These are phyloP conservation scores for Calamus simplicifolius DNA, from an alignment of 176 grass and related monocot species.

Conservation along the genomic window DNA sequence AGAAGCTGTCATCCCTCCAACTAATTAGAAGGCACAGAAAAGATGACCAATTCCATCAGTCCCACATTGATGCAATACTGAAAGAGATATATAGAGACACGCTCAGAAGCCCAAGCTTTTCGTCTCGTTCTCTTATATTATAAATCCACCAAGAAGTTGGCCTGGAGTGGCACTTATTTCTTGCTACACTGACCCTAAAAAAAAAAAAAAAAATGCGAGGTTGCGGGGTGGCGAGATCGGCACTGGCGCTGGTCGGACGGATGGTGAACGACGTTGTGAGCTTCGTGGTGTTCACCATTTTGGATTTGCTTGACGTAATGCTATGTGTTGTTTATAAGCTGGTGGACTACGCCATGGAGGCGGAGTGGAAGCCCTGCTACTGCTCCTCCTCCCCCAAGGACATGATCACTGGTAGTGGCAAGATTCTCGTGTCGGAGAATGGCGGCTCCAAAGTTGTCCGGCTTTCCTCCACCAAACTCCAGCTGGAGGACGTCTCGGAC, in stretches of 20 bases:
- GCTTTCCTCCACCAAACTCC: slow-evolving; percentile 48
- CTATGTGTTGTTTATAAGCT: slow-evolving; percentile 70
- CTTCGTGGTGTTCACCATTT: slow-evolving; percentile 66
- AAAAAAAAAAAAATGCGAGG: slow-evolving; percentile 14
- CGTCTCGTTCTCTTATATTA: too few relatives aligned
- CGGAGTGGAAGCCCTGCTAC: slow-evolving; percentile 90
- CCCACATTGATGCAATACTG: too few relatives aligned
- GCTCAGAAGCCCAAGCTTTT: too few relatives aligned
- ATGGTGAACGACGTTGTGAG: slow-evolving; percentile 64
- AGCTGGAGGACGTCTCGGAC: slow-evolving; percentile 99
- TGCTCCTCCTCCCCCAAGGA: slow-evolving; percentile 46
- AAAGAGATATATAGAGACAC: too few relatives aligned
- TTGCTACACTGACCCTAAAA: background rate
- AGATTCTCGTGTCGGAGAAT: slow-evolving; percentile 78
- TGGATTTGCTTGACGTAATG: slow-evolving; percentile 64
- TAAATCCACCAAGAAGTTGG: too few relatives aligned
- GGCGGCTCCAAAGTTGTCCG: slow-evolving; percentile 85
- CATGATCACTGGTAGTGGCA: slow-evolving; percentile 20
- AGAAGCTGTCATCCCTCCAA: too few relatives aligned
- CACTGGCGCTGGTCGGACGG: slow-evolving; percentile 43
- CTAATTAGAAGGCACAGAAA: too few relatives aligned
- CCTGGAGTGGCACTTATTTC: too few relatives aligned
- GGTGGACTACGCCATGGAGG: slow-evolving; percentile 66
- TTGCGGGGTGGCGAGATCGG: slow-evolving; percentile 7
- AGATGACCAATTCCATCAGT: too few relatives aligned